Percentiles rank a stretch among this genome's conserved stretches.
These are phyloP conservation scores for Kitagawia praeruptora DNA, from an alignment of 129 eudicot genomes.

Conservation along the genomic window DNA sequence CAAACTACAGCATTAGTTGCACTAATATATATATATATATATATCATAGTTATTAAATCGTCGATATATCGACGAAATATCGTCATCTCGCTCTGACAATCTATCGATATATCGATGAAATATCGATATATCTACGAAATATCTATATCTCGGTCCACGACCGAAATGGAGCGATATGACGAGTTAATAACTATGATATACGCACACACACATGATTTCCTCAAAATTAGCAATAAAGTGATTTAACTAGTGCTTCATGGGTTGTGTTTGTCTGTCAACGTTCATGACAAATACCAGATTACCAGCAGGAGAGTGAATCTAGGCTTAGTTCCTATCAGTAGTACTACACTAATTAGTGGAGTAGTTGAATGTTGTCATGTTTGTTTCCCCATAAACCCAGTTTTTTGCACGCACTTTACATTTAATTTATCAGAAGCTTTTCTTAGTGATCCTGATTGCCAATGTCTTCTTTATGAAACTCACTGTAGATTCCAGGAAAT, in stretches of 20 bases:
- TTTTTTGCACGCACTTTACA: conserved; percentile 45
- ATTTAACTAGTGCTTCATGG: conserved; percentile 41
- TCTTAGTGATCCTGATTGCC: background rate
- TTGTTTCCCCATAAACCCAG: conserved; percentile 43
- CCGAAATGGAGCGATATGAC: too few species aligned
- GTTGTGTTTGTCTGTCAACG: conserved; percentile 50
- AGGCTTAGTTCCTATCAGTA: background rate
- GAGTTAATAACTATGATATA: too few species aligned
- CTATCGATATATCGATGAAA: too few species aligned
- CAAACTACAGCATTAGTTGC: conserved; percentile 16
- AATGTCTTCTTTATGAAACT: background rate
- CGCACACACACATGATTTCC: conserved; percentile 26
- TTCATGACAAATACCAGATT: conserved; percentile 13
- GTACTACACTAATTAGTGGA: conserved; percentile 28
- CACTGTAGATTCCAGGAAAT: background rate
- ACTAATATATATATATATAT: background rate
- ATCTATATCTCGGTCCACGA: too few species aligned
- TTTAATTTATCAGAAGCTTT: background rate
- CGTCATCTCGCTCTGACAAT: too few species aligned
- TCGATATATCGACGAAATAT: too few species aligned
- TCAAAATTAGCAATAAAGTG: conserved; percentile 33
- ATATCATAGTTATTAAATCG: too few species aligned
- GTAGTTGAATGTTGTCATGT: conserved; percentile 49
- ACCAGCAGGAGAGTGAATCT: background rate
- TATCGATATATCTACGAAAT: too few species aligned